Evolutionary conservation across 2,329 filamentous ascomycete species (phyloP).

Genomic region (Scedosporium minutisporum): DNA sequence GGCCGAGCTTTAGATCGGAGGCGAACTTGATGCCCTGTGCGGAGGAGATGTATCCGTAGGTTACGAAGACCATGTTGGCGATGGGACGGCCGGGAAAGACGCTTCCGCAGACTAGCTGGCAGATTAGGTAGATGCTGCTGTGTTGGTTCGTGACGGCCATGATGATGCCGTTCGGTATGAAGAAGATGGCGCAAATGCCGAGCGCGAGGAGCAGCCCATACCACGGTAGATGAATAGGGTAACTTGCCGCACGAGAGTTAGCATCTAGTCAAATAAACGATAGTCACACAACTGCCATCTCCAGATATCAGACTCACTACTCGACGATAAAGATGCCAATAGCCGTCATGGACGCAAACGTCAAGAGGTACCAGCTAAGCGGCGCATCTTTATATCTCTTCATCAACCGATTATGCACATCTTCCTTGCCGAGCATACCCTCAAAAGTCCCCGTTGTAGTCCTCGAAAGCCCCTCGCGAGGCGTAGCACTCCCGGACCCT

Average conservation of each 20-base stretch:
- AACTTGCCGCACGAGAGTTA: conserved; percentile 34
- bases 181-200: conserved; percentile 67
- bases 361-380: conserved; percentile 69
- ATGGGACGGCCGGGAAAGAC: conserved; percentile 78
- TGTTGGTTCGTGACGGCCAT: conserved; percentile 91
- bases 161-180: conserved; percentile 85
- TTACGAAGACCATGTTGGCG: conserved; percentile 89
- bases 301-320: conserved; percentile 47
- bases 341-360: conserved; percentile 64
- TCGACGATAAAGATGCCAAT: conserved; percentile 79
- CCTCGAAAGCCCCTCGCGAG: conserved; percentile 6
- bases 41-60: conserved; percentile 82
- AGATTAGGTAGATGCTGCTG: conserved; percentile 77
- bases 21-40: conserved; percentile 86
- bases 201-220: conserved; percentile 75
- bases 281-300: conserved; percentile 2
- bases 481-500: conserved; percentile 6
- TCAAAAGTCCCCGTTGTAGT: conserved; percentile 25
- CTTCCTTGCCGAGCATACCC: conserved; percentile 58
- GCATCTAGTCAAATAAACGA: background rate
- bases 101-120: conserved; percentile 73
- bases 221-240: conserved; percentile 76
- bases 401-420: conserved; percentile 81
- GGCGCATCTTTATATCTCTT: conserved; percentile 72
- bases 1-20: conserved; percentile 75